Conservation (phyloP, 148 eudicot species). For the Nepenthes mirabilis region DNA sequence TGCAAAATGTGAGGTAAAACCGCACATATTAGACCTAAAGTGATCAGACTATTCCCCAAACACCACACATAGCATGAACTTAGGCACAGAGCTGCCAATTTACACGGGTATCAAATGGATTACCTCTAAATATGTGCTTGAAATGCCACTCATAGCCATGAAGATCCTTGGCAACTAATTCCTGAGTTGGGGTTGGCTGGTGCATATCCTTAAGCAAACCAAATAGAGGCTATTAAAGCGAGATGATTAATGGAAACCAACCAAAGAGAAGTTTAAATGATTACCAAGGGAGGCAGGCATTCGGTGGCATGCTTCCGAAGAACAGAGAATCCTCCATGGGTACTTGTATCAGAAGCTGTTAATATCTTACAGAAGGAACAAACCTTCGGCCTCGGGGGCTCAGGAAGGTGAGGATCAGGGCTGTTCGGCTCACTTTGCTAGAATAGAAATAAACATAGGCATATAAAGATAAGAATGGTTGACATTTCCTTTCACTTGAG, state of each 20-base stretch:
- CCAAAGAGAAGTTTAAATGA: background rate
- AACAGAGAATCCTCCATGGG: conserved; percentile 95
- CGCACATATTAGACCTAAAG: no score
- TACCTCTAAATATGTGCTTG: conserved; percentile 85
- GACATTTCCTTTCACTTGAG: no score
- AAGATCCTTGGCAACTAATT: conserved; percentile 77
- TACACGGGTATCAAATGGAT: background rate
- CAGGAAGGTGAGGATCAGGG: conserved; percentile 36
- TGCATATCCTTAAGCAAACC: conserved; percentile 51
- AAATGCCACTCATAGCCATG: conserved; percentile 94
- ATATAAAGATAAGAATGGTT: background rate
- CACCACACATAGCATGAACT: background rate
- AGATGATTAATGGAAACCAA: background rate
- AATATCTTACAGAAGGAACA: conserved; percentile 66
- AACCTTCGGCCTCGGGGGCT: conserved; percentile 40
- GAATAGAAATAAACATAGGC: conserved; percentile 3
- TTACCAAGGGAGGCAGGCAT: conserved; percentile 85
- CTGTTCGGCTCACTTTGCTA: conserved; percentile 52
- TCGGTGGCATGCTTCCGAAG: conserved; percentile 90
- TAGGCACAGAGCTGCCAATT: background rate
- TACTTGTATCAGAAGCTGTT: conserved; percentile 92
- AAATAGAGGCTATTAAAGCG: background rate
- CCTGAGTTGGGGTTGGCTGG: conserved; percentile 77
- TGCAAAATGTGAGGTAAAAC: no score
- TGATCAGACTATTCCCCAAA: background rate